Percentiles rank a stretch among this genome's conserved stretches.
These are phyloP conservation scores for Gymnopus androsaceus DNA, from an alignment of 1,284 basidiomycete genomes.

Conservation along the genomic window DNA sequence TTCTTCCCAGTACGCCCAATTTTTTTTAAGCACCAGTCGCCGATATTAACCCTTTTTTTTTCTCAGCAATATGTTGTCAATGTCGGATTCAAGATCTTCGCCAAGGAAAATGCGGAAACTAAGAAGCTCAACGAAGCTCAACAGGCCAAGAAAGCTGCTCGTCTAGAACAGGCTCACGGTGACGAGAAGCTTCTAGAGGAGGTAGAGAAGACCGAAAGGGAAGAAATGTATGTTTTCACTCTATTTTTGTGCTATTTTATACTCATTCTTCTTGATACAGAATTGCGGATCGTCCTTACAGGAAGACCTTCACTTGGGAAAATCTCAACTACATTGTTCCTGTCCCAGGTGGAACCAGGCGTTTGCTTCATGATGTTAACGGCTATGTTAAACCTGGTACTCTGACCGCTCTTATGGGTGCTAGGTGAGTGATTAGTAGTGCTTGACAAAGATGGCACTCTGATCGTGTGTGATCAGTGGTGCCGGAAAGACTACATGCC, in stretches of 20 bases:
- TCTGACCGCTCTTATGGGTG: slow-evolving; percentile 78
- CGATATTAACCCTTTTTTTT: neutral
- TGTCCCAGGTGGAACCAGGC: slow-evolving; percentile 66
- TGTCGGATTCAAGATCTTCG: slow-evolving; percentile 61
- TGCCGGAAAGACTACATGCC: slow-evolving; percentile 73
- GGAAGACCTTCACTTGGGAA: slow-evolving; percentile 72
- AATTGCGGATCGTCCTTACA: slow-evolving; percentile 29
- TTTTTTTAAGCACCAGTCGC: neutral
- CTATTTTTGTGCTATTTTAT: slow-evolving; percentile 10
- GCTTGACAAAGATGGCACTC: slow-evolving; percentile 34
- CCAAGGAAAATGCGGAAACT: slow-evolving; percentile 70
- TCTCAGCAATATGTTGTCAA: slow-evolving; percentile 50
- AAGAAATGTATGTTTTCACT: slow-evolving; percentile 7
- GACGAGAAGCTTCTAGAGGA: slow-evolving; percentile 32
- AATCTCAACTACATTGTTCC: slow-evolving; percentile 73
- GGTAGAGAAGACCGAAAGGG: slow-evolving; percentile 25
- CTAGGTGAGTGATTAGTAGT: slow-evolving; percentile 53
- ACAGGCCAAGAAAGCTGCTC: slow-evolving; percentile 49
- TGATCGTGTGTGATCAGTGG: no score
- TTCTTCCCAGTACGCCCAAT: slow-evolving; percentile 55
- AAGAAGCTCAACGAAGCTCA: slow-evolving; percentile 67
- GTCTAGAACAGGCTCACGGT: slow-evolving; percentile 7
- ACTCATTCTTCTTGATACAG: slow-evolving; percentile 16
- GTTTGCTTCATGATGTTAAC: slow-evolving; percentile 82
- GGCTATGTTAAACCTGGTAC: slow-evolving; percentile 90